Conservation (phyloP, 495 filamentous ascomycete genomes). For the Friedmanniomyces simplex region DNA sequence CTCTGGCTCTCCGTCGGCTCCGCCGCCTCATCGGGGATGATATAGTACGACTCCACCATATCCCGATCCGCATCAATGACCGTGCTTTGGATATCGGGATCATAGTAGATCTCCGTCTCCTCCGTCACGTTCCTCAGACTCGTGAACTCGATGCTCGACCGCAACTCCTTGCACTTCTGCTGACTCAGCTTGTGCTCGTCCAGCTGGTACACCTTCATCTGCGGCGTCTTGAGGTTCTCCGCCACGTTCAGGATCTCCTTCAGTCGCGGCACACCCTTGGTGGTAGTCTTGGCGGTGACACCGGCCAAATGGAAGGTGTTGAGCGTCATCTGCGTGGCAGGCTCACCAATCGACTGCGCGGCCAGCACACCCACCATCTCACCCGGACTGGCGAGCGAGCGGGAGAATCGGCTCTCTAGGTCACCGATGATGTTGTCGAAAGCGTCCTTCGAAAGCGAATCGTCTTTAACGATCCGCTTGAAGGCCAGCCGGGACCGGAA, state of each 20-base stretch:
- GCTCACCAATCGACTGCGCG: constrained; percentile 96
- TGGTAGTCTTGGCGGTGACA: constrained; percentile 99
- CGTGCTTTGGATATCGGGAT: constrained; percentile 79
- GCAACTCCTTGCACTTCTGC: constrained; percentile 72
- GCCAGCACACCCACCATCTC: constrained; percentile 99
- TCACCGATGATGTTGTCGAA: constrained; percentile 90
- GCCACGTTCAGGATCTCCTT: constrained; percentile 99
- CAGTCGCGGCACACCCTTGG: constrained; percentile 93
- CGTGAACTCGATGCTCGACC: constrained; percentile 89
- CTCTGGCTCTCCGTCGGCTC: constrained; percentile 70
- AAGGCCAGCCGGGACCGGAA: constrained; percentile 83
- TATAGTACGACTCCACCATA: constrained; percentile 94
- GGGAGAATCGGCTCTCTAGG: constrained; percentile 73
- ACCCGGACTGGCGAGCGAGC: constrained; percentile 72
- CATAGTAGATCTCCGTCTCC: constrained; percentile 91
- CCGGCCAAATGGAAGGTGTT: constrained; percentile 99
- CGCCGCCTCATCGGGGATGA: constrained; percentile 73
- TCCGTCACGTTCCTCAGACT: constrained; percentile 83
- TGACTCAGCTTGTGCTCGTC: constrained; percentile 47
- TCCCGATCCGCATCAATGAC: constrained; percentile 79
- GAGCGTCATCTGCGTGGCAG: constrained; percentile 97
- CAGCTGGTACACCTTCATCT: constrained; percentile 87
- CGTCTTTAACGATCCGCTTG: constrained; percentile 74
- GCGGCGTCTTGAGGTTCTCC: constrained; percentile 95
- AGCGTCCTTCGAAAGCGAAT: constrained; percentile 79